phyloP scores from a whole-genome alignment of 805 yeast genomes.

The Candida boleticola region DNA sequence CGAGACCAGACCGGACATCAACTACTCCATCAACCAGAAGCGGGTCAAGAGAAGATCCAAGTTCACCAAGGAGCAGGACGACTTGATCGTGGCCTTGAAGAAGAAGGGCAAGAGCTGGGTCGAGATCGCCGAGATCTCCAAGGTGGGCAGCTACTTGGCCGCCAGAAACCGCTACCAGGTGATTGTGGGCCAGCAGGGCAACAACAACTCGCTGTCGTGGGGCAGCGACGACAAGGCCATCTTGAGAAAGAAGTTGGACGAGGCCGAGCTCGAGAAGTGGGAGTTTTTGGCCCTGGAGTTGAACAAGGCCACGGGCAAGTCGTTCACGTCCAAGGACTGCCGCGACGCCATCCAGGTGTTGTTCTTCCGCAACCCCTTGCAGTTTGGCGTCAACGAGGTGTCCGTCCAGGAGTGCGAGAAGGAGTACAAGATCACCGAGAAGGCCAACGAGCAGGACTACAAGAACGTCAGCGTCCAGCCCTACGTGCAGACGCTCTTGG shows the following conservation, averaged over 20 bases:
- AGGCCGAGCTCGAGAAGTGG: constrained; percentile 73
- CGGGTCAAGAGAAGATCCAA: constrained; percentile 64
- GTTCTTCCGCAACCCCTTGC: constrained; percentile 53
- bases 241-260: constrained; percentile 56
- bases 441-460: constrained; percentile 21
- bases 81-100: constrained; percentile 58
- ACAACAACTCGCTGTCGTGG: constrained; percentile 65
- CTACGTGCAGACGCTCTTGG: constrained; percentile 9
- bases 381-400: constrained; percentile 55
- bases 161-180: constrained; percentile 80
- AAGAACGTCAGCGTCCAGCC: constrained; percentile 9
- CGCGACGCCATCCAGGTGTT: constrained; percentile 52
- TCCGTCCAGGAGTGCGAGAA: constrained; percentile 38
- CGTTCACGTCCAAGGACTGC: constrained; percentile 52
- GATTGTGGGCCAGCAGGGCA: constrained; percentile 77
- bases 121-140: constrained; percentile 64
- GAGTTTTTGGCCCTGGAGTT: constrained; percentile 60
- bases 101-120: constrained; percentile 67
- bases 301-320: constrained; percentile 50
- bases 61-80: constrained; percentile 67
- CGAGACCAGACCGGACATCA: constrained; percentile 42
- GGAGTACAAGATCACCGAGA: constrained; percentile 35
- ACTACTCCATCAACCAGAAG: constrained; percentile 42
- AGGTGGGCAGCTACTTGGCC: constrained; percentile 65
- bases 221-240: constrained; percentile 51